Evolutionary conservation across 495 filamentous ascomycete species (phyloP).

Genomic region (Tetracladium setigerum): DNA sequence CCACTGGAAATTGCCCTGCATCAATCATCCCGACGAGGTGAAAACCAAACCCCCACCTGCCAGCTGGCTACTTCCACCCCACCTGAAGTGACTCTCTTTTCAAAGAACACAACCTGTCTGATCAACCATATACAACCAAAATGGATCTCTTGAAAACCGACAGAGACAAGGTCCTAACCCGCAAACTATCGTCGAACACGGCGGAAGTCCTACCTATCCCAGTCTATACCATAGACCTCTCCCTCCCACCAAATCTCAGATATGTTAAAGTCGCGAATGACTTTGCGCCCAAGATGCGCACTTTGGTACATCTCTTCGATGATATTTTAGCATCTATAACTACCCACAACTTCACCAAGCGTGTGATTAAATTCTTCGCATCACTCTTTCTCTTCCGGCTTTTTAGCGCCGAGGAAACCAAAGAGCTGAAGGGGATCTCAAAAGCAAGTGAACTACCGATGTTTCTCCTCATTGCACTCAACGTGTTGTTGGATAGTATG

Average conservation of each 20-base stretch:
- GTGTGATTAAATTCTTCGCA: conserved; percentile 28
- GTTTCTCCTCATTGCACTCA: conserved; percentile 53
- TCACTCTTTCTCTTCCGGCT: conserved; percentile 39
- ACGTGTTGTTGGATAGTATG: conserved; percentile 54
- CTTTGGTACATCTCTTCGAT: conserved; percentile 42
- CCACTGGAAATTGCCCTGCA: no score
- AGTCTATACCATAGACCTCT: conserved; percentile 49
- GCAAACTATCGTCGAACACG: no score
- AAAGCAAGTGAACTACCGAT: conserved; percentile 43
- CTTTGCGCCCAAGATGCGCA: conserved; percentile 33
- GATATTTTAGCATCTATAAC: conserved; percentile 20
- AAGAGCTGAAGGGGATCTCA: conserved; percentile 52
- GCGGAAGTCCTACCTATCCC: conserved; percentile 19
- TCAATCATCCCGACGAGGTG: no score
- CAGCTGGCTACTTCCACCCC: no score
- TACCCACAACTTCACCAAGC: conserved; percentile 8
- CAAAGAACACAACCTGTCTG: no score
- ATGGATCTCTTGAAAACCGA: no score
- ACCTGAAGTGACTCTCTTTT: no score
- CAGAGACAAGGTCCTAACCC: no score
- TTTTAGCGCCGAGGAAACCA: conserved; percentile 48
- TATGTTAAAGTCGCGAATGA: conserved; percentile 41
- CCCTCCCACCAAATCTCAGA: conserved; percentile 44
- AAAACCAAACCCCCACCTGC: no score
- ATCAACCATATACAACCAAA: no score